Evolutionary conservation across 495 filamentous ascomycete genomes (phyloP).

Genomic region (Penicillium taxi): DNA sequence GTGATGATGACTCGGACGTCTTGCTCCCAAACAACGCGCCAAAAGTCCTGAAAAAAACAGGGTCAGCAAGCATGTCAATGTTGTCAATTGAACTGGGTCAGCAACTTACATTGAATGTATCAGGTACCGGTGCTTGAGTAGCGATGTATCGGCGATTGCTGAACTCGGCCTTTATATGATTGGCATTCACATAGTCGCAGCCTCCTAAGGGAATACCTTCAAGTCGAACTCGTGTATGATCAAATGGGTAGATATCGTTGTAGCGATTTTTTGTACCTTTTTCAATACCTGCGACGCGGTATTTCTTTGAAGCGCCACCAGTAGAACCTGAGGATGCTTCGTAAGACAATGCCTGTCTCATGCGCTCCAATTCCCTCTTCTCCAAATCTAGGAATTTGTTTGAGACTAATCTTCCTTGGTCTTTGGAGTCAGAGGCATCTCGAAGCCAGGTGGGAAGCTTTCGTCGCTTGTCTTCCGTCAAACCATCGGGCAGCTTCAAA

Average conservation of each 20-base stretch:
- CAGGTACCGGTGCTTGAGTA: conserved; percentile 85
- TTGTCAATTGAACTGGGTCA: background rate
- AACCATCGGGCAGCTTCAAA: conserved; percentile 55
- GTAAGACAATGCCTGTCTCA: conserved; percentile 77
- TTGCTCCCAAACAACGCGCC: conserved; percentile 96
- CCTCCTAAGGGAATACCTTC: conserved; percentile 57
- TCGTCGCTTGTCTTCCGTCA: conserved; percentile 36
- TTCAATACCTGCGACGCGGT: conserved; percentile 79
- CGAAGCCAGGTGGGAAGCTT: conserved; percentile 70
- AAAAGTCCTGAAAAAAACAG: conserved; percentile 77
- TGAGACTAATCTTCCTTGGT: conserved; percentile 73
- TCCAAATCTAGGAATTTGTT: conserved; percentile 81
- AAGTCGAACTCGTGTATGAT: conserved; percentile 82
- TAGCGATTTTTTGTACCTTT: conserved; percentile 93
- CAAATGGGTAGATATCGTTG: conserved; percentile 95
- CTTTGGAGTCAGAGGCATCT: conserved; percentile 51
- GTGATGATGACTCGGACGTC: conserved; percentile 91
- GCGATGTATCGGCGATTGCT: conserved; percentile 91
- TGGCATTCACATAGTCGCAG: conserved; percentile 97
- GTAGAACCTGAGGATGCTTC: conserved; percentile 46
- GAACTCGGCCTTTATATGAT: conserved; percentile 65
- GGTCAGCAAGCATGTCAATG: background rate
- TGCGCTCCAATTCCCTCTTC: conserved; percentile 74
- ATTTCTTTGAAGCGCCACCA: conserved; percentile 25
- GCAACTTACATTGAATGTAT: conserved; percentile 75